Conservation (phyloP, 2,329 filamentous ascomycete species). For the Coleophoma eucalyptorum region DNA sequence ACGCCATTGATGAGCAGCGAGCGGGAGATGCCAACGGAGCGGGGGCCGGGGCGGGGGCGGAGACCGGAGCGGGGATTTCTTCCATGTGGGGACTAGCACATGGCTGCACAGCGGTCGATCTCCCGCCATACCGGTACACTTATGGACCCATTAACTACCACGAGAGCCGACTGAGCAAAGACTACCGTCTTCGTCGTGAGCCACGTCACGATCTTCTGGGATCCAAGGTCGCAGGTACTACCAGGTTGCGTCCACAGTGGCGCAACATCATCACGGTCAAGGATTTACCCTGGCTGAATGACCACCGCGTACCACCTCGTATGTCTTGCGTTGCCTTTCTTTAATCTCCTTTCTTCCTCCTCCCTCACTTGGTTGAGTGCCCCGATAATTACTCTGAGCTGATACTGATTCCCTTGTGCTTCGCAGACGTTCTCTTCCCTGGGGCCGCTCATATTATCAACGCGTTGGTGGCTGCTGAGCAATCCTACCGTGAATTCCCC, state of each 20-base stretch:
- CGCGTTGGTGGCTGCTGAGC: constrained; percentile 37
- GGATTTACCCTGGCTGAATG: constrained; percentile 34
- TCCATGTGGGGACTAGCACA: no score
- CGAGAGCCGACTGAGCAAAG: neutral
- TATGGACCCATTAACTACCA: neutral
- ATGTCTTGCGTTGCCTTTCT: no score
- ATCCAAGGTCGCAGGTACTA: constrained; percentile 19
- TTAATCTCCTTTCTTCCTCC: no score
- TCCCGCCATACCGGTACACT: neutral
- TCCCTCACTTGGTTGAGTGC: no score
- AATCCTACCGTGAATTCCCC: neutral
- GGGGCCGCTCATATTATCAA: constrained; percentile 43
- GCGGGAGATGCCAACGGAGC: neutral
- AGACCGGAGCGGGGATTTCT: no score
- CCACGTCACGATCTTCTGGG: constrained; percentile 33
- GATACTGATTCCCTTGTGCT: no score
- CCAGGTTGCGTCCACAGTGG: constrained; percentile 6
- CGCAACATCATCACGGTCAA: constrained; percentile 23
- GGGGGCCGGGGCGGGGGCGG: no score
- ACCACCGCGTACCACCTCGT: constrained; percentile 34
- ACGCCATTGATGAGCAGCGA: neutral
- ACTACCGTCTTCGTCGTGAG: neutral
- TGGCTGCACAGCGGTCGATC: neutral
- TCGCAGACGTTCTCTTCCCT: constrained; percentile 39
- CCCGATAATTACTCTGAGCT: no score